Evolutionary conservation across 306 rosid genomes (phyloP).

Genomic region (Fragaria ananassa): DNA sequence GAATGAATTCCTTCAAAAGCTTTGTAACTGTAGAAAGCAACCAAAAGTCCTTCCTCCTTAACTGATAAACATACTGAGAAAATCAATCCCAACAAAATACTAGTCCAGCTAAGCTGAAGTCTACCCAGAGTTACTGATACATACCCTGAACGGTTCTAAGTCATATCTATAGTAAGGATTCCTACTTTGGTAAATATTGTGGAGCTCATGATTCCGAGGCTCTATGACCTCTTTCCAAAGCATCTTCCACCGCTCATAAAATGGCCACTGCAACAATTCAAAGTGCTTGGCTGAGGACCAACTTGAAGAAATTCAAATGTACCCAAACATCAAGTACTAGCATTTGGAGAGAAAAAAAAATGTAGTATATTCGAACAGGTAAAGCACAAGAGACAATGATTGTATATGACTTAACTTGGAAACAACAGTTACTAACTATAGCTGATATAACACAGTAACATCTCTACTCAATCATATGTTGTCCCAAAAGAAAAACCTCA

Average conservation of each 20-base stretch:
- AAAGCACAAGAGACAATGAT: background rate
- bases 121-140: slow-evolving; percentile 20
- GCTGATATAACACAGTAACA: background rate
- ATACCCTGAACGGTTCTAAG: slow-evolving; percentile 92
- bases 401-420: background rate
- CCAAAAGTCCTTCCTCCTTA: slow-evolving; percentile 96
- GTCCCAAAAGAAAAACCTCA: slow-evolving; percentile 1
- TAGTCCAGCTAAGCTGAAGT: background rate
- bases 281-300: too few species aligned
- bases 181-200: slow-evolving; percentile 49
- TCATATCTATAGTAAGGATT: slow-evolving; percentile 79
- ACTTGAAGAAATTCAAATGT: background rate
- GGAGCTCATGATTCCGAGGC: slow-evolving; percentile 85
- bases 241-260: slow-evolving; percentile 65
- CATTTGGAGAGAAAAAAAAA: background rate
- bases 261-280: slow-evolving; percentile 67
- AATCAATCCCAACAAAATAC: slow-evolving; percentile 26
- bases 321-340: slow-evolving; percentile 21
- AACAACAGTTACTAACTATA: background rate
- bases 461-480: slow-evolving; percentile 1
- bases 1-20: slow-evolving; percentile 81
- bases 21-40: slow-evolving; percentile 86
- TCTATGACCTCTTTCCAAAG: slow-evolving; percentile 96
- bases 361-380: background rate
- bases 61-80: slow-evolving; percentile 50